Evolutionary conservation across 2,329 filamentous ascomycete species (phyloP).

Genomic region (Aspergillus sp.): DNA sequence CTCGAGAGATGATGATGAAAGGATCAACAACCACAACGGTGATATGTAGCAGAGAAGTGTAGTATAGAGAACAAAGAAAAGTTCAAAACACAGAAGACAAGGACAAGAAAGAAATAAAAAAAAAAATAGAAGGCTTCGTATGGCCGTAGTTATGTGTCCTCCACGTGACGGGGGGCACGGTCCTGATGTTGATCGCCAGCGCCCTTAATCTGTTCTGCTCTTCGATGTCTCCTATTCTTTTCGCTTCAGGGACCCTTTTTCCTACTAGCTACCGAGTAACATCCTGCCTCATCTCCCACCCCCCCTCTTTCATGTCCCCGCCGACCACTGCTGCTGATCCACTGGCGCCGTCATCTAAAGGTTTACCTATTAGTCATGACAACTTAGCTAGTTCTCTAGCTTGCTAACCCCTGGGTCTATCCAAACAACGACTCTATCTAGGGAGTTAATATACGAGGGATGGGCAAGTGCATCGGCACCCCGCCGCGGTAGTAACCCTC

Average conservation of each 20-base stretch:
- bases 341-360: conserved; percentile 9
- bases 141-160: conserved; percentile 7
- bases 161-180: conserved; percentile 21
- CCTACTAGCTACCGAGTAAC: background rate
- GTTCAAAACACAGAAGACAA: background rate
- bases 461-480: conserved; percentile 5
- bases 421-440: background rate
- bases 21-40: background rate
- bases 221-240: conserved; percentile 5
- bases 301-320: conserved; percentile 11
- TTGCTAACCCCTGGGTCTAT: background rate
- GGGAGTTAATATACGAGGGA: conserved; percentile 2
- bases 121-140: background rate
- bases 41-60: background rate
- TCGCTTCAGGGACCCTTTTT: conserved; percentile 3
- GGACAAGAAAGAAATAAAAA: background rate
- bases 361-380: background rate
- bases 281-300: conserved; percentile 13
- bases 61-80: background rate
- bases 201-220: conserved; percentile 14
- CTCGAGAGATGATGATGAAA: background rate
- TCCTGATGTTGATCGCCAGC: conserved; percentile 16
- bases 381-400: background rate
- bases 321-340: conserved; percentile 7
- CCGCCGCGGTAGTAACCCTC: conserved; percentile 2